Percentiles rank a stretch among this genome's conserved stretches.
These are phyloP conservation scores for Nematocida ironsii DNA, from an alignment of 371 early-diverging fungal species.

Conservation along the genomic window DNA sequence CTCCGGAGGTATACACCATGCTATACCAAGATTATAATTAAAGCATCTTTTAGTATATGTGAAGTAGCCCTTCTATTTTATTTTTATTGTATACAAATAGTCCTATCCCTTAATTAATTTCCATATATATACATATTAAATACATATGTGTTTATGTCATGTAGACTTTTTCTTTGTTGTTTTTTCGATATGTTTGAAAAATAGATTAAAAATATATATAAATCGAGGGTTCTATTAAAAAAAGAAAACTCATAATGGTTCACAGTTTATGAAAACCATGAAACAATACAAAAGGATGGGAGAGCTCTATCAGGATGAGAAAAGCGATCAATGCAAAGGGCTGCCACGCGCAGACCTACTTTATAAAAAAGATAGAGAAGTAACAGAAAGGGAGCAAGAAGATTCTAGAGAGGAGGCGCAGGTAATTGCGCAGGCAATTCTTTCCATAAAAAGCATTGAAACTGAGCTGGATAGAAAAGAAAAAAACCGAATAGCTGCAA, in stretches of 20 bases:
- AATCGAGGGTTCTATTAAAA: not conserved
- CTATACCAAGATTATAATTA: conserved; percentile 8
- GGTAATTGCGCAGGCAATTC: conserved; percentile 23
- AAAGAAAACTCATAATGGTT: not conserved
- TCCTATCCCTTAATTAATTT: not conserved
- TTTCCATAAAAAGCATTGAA: conserved; percentile 14
- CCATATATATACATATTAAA: not conserved
- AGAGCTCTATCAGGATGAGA: not conserved
- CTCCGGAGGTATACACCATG: conserved; percentile 6
- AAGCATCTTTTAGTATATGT: not conserved
- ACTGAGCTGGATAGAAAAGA: conserved; percentile 59
- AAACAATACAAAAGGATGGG: not conserved
- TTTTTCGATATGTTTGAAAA: not conserved
- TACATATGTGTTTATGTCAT: not conserved
- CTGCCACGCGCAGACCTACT: not conserved
- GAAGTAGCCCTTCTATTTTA: too few relatives aligned
- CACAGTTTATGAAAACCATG: not conserved
- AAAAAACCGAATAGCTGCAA: conserved; percentile 69
- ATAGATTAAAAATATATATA: not conserved
- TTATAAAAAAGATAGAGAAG: too few relatives aligned
- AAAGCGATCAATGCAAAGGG: not conserved
- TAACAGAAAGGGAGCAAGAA: conserved; percentile 2
- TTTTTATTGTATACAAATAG: not conserved
- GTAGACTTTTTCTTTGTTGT: not conserved
- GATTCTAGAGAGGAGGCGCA: not conserved